Base-by-base conservation (phyloP, 805 yeast species). In the Saturnispora sekii region DNA sequence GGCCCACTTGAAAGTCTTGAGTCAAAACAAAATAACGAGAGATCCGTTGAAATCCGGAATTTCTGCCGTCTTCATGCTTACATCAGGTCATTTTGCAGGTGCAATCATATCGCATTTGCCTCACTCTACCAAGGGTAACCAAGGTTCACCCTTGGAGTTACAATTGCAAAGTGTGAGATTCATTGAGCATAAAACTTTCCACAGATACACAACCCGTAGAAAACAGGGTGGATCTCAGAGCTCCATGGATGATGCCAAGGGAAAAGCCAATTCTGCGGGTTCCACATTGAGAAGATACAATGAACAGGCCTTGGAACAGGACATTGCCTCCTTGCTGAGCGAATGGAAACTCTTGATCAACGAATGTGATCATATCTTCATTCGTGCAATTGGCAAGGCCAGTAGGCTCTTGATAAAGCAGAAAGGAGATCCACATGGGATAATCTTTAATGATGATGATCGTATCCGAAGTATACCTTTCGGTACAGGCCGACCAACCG, bases 81-180 rank as follows among this genome's bases (percentile, higher is more conserved):
- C 97, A 12, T 97, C 97, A 37, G 98, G 98, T 35, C 97, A 93
- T 65, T 93, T 93, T 68, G 96, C 97, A 0, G 98, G 93, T 15
- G 96, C 96, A 0, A 83, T 93, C 36, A 71, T 93, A 8, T 77
- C 87, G 1, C 97, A 89, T 56, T 69, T 69, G 40, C 81, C 76
- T 18, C 66, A 68, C 41, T 68, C 67, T 34, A 70, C 73, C 2
- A 74, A 73, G 51, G 86, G 87, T 2, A 77, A 77, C 50, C 66
- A 69, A 6, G 73, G 69, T 16, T 64, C 69, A 35, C 66, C 69
- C 31, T 74, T 67, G 43, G 70, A 73, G 11, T 58, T 73, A n/a
- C 67, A 72, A 37, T 77, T 75, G 44, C 86, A 79, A 60, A 73
- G 76, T 14, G 94, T 81, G 15, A 74, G 70, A 41, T 61, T 89